Base-by-base conservation (phyloP, 2,329 filamentous ascomycete genomes). In the Neocatenulostroma microsporum region DNA sequence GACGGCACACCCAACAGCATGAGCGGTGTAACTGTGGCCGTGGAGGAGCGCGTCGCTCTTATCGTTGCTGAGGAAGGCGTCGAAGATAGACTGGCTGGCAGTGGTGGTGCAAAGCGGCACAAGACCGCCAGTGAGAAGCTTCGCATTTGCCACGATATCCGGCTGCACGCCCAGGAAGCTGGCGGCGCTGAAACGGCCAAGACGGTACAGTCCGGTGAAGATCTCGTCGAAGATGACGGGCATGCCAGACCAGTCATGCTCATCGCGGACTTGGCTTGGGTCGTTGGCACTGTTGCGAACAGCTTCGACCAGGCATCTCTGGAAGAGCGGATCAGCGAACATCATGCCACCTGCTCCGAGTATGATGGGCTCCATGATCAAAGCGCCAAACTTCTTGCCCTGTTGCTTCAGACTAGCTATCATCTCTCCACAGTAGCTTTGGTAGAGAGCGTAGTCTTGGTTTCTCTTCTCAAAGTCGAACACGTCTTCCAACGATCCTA, bases 211-310 rank as follows among this genome's bases (percentile, higher is more conserved):
- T 1, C 85, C 85, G 0, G 84, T 89, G 61, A 94, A 93, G 23
- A 93, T 85, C 56, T 93, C 86, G 54, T 94, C 85, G 46, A 86
- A 85, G 48, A 93, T 69, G 25, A 93, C 65, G 0, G 86, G 85
- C 3, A 93, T 71, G 2, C 85, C 84, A 2, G 69, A 68, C 85
- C 85, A 93, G 20, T 64, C 46, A 7, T 49, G 51, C 21, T 49
- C 34, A 21, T 52, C 47, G 17, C 5, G 37, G 20, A 23, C 33
- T 12, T 21, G 6, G 19, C 17, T 14, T 12, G 7, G 5, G 31
- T 21, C 20, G n/a, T 36, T 20, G 26, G n/a, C 9, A 26, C 32
- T 2, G 21, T 18, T 14, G 24, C 84, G 80, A 32, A 87, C 74
- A 1, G 80, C 72, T 14, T 77, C 69, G 39, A 82, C 76, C 9